Evolutionary conservation across 208 protist species (phyloP).

Genomic region (Trypanosoma boissoni): DNA sequence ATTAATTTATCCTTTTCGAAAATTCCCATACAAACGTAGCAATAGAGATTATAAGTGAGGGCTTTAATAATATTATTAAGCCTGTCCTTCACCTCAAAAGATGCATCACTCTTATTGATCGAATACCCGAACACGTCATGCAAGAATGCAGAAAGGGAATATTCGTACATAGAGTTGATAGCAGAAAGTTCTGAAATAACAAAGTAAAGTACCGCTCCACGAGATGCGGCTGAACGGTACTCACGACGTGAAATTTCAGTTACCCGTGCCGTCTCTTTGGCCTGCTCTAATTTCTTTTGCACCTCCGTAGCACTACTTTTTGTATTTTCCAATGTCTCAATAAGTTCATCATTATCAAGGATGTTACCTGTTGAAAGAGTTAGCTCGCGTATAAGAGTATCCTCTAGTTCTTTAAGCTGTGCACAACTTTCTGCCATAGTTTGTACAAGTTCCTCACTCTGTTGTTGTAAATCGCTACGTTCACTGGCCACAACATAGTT

Average conservation of each 20-base stretch:
- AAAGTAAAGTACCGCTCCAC: slow-evolving; percentile 98
- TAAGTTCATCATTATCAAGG: slow-evolving; percentile 98
- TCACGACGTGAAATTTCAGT: slow-evolving; percentile 95
- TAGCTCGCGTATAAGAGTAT: slow-evolving; percentile 97
- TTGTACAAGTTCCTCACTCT: slow-evolving; percentile 95
- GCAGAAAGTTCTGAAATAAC: slow-evolving; percentile 93
- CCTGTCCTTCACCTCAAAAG: slow-evolving; percentile 92
- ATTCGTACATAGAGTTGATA: slow-evolving; percentile 99
- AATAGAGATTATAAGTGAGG: slow-evolving; percentile 97
- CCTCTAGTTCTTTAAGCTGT: slow-evolving; percentile 97
- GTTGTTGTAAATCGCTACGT: slow-evolving; percentile 94
- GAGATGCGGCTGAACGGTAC: slow-evolving; percentile 95
- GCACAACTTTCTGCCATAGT: slow-evolving; percentile 96
- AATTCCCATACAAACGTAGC: slow-evolving; percentile 98
- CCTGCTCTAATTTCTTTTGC: slow-evolving; percentile 93
- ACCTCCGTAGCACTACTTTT: slow-evolving; percentile 97
- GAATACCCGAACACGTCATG: slow-evolving; percentile 96
- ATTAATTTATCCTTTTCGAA: slow-evolving; percentile 99
- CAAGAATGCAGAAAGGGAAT: slow-evolving; percentile 97
- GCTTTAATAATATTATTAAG: slow-evolving; percentile 97
- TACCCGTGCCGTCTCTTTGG: slow-evolving; percentile 93
- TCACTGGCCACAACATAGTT: slow-evolving; percentile 98
- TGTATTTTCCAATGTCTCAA: slow-evolving; percentile 97
- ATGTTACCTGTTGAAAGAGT: slow-evolving; percentile 96
- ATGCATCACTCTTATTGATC: slow-evolving; percentile 91